Evolutionary conservation across 1,284 basidiomycete species (phyloP).

Genomic region (Takashimella koratensis): DNA sequence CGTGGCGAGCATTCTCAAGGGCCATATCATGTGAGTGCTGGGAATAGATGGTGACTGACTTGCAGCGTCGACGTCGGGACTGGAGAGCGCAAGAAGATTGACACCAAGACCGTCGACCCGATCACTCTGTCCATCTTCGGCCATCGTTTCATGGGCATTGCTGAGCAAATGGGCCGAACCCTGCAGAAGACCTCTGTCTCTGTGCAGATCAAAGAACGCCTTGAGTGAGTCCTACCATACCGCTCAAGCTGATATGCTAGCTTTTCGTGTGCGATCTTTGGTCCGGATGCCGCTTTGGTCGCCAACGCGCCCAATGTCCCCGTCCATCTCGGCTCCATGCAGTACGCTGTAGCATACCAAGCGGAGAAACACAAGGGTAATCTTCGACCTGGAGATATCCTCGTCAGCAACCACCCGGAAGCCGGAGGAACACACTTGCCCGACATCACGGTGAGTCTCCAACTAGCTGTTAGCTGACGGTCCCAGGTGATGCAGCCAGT

Average conservation of each 20-base stretch:
- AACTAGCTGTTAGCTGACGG: slow-evolving; percentile 1
- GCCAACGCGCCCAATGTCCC: slow-evolving; percentile 48
- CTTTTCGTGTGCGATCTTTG: slow-evolving; percentile 51
- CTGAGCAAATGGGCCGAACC: slow-evolving; percentile 48
- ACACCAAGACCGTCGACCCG: slow-evolving; percentile 35
- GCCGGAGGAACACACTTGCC: slow-evolving; percentile 50
- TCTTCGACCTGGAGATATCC: slow-evolving; percentile 43
- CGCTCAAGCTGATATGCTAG: too few species aligned
- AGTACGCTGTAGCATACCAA: slow-evolving; percentile 48
- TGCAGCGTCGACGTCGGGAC: slow-evolving; percentile 18
- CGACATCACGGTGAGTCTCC: slow-evolving; percentile 38
- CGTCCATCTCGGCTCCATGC: slow-evolving; percentile 46
- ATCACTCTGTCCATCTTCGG: slow-evolving; percentile 51
- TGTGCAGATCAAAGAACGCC: slow-evolving; percentile 41
- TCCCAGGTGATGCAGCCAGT: slow-evolving; percentile 39
- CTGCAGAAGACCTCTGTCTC: slow-evolving; percentile 34
- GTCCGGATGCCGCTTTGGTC: slow-evolving; percentile 50
- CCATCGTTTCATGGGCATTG: slow-evolving; percentile 35
- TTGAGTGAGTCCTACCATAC: too few species aligned
- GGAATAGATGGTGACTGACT: slow-evolving; percentile 41
- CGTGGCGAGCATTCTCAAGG: slow-evolving; percentile 16
- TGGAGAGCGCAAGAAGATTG: slow-evolving; percentile 5
- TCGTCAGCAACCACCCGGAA: slow-evolving; percentile 49
- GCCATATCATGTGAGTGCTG: slow-evolving; percentile 49
- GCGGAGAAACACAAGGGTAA: slow-evolving; percentile 29